Evolutionary conservation across 2,329 filamentous ascomycete species (phyloP).

Genomic region (Alternaria sp.): DNA sequence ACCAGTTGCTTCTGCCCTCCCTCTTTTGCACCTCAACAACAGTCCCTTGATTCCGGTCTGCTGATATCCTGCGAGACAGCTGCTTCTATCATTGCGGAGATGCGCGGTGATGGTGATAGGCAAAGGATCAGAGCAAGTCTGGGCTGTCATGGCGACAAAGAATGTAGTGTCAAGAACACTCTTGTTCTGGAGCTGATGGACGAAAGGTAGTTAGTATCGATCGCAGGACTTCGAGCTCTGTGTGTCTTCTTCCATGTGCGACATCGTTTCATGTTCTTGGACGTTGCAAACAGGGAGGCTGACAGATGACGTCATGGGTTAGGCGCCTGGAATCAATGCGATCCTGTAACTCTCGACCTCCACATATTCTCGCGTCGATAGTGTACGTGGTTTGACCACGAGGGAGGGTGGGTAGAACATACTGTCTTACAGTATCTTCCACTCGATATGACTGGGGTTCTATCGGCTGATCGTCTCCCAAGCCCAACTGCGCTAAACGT

Average conservation of each 20-base stretch:
- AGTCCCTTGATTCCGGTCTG: conserved; percentile 9
- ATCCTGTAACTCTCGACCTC: too few species aligned
- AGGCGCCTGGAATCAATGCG: too few species aligned
- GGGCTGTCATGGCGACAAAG: conserved; percentile 25
- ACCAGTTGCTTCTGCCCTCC: conserved; percentile 34
- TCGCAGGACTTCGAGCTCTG: too few species aligned
- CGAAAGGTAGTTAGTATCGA: conserved; percentile 15
- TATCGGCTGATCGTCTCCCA: background rate
- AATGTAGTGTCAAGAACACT: conserved; percentile 35
- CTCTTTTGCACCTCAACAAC: conserved; percentile 1
- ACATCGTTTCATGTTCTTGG: too few species aligned
- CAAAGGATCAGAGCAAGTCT: conserved; percentile 29
- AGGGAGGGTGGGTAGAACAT: background rate
- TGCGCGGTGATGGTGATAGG: conserved; percentile 36
- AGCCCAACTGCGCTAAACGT: background rate
- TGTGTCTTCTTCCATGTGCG: too few species aligned
- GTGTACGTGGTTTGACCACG: too few species aligned
- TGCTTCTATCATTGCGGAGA: conserved; percentile 38
- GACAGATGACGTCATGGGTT: too few species aligned
- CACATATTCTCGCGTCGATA: too few species aligned
- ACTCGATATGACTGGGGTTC: too few species aligned
- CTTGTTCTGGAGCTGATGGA: conserved; percentile 38
- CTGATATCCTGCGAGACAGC: conserved; percentile 41
- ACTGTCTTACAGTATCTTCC: background rate
- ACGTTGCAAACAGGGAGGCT: too few species aligned